Base-by-base conservation (phyloP, 768 basidiomycete species). In the Mycena pura region DNA sequence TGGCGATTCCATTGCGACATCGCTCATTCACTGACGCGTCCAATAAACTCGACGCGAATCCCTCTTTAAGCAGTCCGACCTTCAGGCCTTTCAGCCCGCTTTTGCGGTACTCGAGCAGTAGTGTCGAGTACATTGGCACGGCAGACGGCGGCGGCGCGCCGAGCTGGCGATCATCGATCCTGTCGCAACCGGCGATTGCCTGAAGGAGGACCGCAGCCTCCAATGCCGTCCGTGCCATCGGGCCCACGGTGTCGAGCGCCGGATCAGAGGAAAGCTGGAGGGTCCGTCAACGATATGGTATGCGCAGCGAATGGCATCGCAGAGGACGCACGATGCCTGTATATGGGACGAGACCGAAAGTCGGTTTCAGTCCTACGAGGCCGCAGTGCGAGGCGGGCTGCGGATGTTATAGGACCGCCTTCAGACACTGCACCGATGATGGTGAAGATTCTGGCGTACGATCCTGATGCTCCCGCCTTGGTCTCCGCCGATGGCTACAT, bases 401-500 rank as follows among this genome's bases (percentile, higher is more conserved):
- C 29, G 15, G 29, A 17, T 15, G 38, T 21, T 9, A 9, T 36
- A 36, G 17, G 34, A 36, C 10, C 39, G 22, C 21, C 13, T 29
- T 57, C 38, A 59, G 27, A 44, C 25, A 3, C 34, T 46, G 4
- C 3, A 17, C 10, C 43, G 36, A 7, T 29, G 19, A 27, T 8
- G 14, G 15, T 5, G 24, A 17, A 14, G 38, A 34, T 36, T 32
- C 24, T 1, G 24, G 24, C 53, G 51, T n/a, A 62, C 55, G 21
- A 62, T 57, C 24, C 61, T 49, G 21, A 57, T 44, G 28, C 61
- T 62, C 3, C 80, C 80, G 21, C 81, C 80, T 60, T 83, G 81
- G 60, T 83, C 80, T 11, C 77, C 80, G 1, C 82, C 82, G 28
- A 83, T 74, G n/a, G 72, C 80, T 72, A 83, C 71, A 52, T 82